Conservation (phyloP, 371 early-diverging fungal species). For the Mortierella sp. region DNA sequence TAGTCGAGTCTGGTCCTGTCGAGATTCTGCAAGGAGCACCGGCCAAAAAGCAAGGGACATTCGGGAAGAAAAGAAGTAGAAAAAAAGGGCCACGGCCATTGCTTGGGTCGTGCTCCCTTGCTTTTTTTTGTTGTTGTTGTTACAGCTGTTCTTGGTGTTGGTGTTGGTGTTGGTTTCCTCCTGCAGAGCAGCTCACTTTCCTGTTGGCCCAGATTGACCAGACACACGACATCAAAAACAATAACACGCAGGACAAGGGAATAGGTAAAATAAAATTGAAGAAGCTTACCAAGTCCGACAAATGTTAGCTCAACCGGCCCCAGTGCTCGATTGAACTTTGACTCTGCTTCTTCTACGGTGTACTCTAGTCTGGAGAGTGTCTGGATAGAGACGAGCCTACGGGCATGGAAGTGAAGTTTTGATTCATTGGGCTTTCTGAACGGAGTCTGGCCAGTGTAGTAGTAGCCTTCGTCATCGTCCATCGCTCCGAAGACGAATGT, state of each 20-base stretch:
- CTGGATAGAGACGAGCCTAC: constrained; percentile 65
- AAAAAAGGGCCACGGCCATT: neutral
- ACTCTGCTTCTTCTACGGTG: constrained; percentile 62
- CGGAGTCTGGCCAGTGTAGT: constrained; percentile 57
- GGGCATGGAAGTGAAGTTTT: constrained; percentile 57
- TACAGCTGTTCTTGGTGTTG: neutral
- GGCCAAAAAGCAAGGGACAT: neutral
- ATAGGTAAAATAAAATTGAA: neutral
- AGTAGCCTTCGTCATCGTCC: constrained; percentile 57
- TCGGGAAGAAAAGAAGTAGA: neutral
- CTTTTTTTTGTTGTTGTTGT: neutral
- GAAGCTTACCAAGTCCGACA: constrained; percentile 62
- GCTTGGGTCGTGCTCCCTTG: neutral
- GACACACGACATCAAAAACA: neutral
- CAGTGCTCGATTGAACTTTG: constrained; percentile 64
- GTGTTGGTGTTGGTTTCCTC: neutral
- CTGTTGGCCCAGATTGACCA: neutral
- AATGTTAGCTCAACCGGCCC: constrained; percentile 62
- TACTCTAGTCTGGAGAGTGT: constrained; percentile 63
- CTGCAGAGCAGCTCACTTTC: constrained; percentile 1
- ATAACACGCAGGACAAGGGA: neutral
- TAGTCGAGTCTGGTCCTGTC: neutral
- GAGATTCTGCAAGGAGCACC: neutral
- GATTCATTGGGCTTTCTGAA: constrained; percentile 62
- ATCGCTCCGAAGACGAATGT: constrained; percentile 49